phyloP scores from a whole-genome alignment of 768 basidiomycete genomes.

The Stropharia rugosoannulata region DNA sequence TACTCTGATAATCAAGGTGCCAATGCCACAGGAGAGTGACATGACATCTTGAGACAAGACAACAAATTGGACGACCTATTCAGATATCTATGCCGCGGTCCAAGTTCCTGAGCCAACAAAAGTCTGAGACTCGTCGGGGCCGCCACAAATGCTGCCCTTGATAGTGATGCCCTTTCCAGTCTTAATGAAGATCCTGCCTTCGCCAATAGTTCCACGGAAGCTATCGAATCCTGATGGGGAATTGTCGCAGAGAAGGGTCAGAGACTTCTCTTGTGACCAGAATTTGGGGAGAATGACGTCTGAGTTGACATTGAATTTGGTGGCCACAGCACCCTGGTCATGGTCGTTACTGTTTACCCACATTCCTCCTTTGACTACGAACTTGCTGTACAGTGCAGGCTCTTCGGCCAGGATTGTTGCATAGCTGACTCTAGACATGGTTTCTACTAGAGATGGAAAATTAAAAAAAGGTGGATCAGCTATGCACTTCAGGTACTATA shows the following conservation, averaged over 20 bases:
- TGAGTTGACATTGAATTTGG: not conserved
- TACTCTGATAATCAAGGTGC: too few relatives aligned
- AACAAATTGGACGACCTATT: not conserved
- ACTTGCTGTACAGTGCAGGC: too few relatives aligned
- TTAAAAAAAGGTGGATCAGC: too few relatives aligned
- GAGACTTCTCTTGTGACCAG: not conserved
- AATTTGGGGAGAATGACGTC: not conserved
- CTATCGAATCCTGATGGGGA: not conserved
- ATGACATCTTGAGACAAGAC: too few relatives aligned
- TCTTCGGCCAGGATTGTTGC: too few relatives aligned
- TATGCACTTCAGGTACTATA: too few relatives aligned
- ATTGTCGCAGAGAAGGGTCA: not conserved
- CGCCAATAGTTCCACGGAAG: not conserved
- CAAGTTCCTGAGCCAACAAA: not conserved
- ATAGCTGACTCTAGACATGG: too few relatives aligned
- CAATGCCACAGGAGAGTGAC: too few relatives aligned
- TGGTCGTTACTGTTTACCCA: too few relatives aligned
- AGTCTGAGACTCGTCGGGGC: not conserved
- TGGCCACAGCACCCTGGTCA: too few relatives aligned
- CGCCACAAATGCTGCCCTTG: not conserved
- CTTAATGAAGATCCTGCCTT: not conserved
- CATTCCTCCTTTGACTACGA: too few relatives aligned
- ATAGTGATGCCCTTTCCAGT: not conserved
- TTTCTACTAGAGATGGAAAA: too few relatives aligned
- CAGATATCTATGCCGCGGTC: not conserved